Percentiles rank a stretch among this genome's conserved stretches.
Conservation (phyloP, 2,329 filamentous ascomycete genomes). For the Fusarium sp. region DNA sequence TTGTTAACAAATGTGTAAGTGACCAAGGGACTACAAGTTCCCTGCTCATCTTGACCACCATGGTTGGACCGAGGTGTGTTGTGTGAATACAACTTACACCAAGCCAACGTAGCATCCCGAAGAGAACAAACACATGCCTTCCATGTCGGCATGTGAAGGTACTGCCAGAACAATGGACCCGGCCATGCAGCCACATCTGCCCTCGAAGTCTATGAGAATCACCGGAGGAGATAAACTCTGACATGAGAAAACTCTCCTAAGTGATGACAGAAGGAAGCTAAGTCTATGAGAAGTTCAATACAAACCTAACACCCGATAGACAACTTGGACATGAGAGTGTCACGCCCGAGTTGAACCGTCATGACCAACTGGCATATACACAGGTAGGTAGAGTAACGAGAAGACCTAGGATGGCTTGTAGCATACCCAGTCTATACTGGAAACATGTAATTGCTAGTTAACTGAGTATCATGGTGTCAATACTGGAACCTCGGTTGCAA, state of each 20-base stretch:
- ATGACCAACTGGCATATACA: too few species aligned
- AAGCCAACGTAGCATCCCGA: background rate
- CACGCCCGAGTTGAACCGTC: background rate
- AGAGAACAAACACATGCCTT: background rate
- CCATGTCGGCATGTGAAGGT: background rate
- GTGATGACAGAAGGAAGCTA: background rate
- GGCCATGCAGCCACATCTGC: background rate
- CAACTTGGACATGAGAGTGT: background rate
- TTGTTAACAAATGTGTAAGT: background rate
- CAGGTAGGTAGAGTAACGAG: background rate
- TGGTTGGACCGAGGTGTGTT: background rate
- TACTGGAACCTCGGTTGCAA: background rate
- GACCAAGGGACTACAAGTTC: background rate
- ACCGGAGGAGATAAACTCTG: background rate
- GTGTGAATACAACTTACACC: background rate
- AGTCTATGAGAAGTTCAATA: background rate
- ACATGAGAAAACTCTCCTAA: background rate
- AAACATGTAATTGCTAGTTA: background rate
- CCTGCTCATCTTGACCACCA: background rate
- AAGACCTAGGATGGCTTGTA: background rate
- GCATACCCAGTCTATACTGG: background rate
- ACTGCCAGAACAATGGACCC: background rate
- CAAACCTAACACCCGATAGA: background rate
- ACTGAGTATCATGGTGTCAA: background rate
- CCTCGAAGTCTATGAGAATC: background rate